These are phyloP conservation scores for Oryza glumipatula DNA, from an alignment of 176 grass and related monocot genomes.

Conservation along the genomic window DNA sequence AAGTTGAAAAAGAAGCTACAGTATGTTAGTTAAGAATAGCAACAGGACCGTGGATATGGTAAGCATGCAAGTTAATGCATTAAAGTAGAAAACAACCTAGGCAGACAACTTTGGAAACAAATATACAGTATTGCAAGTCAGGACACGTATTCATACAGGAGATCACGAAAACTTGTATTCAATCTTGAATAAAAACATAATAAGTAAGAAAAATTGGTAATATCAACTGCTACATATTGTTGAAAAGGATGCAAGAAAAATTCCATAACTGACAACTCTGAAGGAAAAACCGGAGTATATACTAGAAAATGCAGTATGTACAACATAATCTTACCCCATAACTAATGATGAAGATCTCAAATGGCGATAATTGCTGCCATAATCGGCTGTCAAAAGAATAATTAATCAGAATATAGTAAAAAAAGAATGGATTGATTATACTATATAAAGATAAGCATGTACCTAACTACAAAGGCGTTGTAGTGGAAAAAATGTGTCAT, in stretches of 20 bases:
- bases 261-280: background rate
- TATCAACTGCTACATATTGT: slow-evolving; percentile 5
- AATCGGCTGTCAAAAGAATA: slow-evolving; percentile 62
- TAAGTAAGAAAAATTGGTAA: background rate
- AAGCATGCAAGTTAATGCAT: background rate
- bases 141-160: background rate
- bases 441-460: slow-evolving; percentile 23
- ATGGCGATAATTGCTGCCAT: slow-evolving; percentile 76
- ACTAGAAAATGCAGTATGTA: slow-evolving; percentile 21
- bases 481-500: slow-evolving; percentile 92
- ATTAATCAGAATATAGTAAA: slow-evolving; percentile 11
- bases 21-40: slow-evolving; percentile 8
- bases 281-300: slow-evolving; percentile 10
- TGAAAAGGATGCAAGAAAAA: background rate
- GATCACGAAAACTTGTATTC: slow-evolving; percentile 6
- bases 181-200: slow-evolving; percentile 19
- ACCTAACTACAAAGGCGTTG: slow-evolving; percentile 94
- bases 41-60: slow-evolving; percentile 1
- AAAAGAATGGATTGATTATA: slow-evolving; percentile 13
- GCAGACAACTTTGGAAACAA: slow-evolving; percentile 4
- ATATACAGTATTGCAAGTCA: background rate
- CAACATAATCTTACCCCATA: slow-evolving; percentile 80
- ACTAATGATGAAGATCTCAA: slow-evolving; percentile 93
- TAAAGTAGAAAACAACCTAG: background rate
- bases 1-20: background rate